Conservation (phyloP, 352 stramenopile species). For the Pythium diclinum region DNA sequence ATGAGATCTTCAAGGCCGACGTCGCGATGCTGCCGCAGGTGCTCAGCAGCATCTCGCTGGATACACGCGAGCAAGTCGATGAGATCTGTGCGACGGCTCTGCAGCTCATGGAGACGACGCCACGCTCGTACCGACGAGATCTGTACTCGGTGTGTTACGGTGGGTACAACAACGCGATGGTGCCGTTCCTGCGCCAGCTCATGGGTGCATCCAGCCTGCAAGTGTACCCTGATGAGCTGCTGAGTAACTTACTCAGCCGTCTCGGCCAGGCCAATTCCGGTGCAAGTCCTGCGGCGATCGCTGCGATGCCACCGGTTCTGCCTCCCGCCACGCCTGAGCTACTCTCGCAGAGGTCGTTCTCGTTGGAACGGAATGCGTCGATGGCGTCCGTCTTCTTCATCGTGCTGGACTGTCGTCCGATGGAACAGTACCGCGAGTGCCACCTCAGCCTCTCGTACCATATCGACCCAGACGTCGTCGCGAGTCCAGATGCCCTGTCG, state of each 20-base stretch:
- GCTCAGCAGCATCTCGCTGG: conserved; percentile 70
- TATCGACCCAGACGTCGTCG: conserved; percentile 77
- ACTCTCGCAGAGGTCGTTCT: conserved; percentile 30
- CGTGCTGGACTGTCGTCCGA: conserved; percentile 75
- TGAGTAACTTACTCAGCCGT: conserved; percentile 69
- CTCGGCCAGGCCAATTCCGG: conserved; percentile 25
- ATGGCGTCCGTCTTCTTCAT: conserved; percentile 67
- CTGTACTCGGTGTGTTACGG: conserved; percentile 83
- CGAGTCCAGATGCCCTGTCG: conserved; percentile 63
- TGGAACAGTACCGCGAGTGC: conserved; percentile 72
- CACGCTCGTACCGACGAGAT: conserved; percentile 74
- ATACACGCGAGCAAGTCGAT: conserved; percentile 51
- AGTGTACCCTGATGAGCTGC: conserved; percentile 79
- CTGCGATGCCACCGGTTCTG: conserved; percentile 6
- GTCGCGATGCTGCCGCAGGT: conserved; percentile 80
- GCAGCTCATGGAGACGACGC: conserved; percentile 58
- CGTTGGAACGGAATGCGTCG: conserved; percentile 34
- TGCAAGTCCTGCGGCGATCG: conserved; percentile 17
- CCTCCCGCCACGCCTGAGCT: conserved; percentile 11
- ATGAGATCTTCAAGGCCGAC: conserved; percentile 60
- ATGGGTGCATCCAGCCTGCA: conserved; percentile 73
- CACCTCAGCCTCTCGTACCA: conserved; percentile 86
- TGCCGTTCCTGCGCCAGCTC: conserved; percentile 68
- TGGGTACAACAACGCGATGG: conserved; percentile 59
- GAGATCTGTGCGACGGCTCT: conserved; percentile 51